Base-by-base conservation (phyloP, 352 stramenopile species). In the Phytopythium litorale region DNA sequence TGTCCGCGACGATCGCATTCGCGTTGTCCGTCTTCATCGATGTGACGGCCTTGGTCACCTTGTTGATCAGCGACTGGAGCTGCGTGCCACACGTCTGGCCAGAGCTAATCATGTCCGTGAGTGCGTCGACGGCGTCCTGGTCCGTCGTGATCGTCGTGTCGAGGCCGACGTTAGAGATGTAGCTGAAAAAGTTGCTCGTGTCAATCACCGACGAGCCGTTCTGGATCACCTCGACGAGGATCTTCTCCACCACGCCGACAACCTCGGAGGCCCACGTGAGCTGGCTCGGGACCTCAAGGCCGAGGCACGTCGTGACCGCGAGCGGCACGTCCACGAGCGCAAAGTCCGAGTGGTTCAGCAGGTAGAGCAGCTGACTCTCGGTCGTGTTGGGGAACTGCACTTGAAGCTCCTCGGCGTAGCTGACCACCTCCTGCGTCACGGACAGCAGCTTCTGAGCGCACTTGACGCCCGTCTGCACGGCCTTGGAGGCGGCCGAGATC, bases 261-360 rank as follows among this genome's bases (percentile, higher is more conserved):
- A 88, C 63, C 35, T 84, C 59, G 61, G 74, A 76, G 7, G 53
- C 59, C 43, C 73, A 70, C 38, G 78, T 71, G 32, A 79, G 57
- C 11, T 32, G 63, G 0, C 50, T 5, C 0, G 73, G 70, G 1
- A 67, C 51, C 13, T 59, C 58, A n/a, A 76, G 62, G 7, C 78
- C 79, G 23, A 78, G 56, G 45, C 81, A 91, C 15, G 68, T 74
- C n/a, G 71, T 65, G 28, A 91, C 81, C 0, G 76, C 77, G 33
- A 70, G 59, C 0, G 81, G 81, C 4, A 91, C 56, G 58, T 91
- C 81, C 23, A 64, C 69, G n/a, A 87, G 62, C 4, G 77, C 76
- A 9, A 77, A 75, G 66, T 89, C 78, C 51, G 77, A 79, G 62
- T 91, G 80, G 63, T 70, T 72, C 18, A 91, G 53, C 45, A 87